A percentile compares a stretch with the other conserved stretches of the same genome.
Conservation (phyloP, 768 basidiomycete species). For the Termitomyces titanicus region DNA sequence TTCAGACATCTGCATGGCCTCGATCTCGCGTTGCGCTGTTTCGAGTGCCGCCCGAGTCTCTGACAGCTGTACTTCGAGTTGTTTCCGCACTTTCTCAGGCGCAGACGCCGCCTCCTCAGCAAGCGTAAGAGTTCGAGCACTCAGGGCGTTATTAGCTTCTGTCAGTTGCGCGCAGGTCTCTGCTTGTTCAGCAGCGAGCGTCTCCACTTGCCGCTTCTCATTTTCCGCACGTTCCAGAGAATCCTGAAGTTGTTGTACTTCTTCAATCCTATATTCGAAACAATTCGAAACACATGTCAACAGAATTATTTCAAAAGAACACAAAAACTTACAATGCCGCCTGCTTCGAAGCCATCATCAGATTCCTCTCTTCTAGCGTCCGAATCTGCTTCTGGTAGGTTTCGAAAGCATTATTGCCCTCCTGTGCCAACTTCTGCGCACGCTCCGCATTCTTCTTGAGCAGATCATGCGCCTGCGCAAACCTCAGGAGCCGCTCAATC, state of each 20-base stretch:
- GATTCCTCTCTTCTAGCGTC: slow-evolving; percentile 73
- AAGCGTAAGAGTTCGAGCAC: slow-evolving; percentile 64
- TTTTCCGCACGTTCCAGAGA: slow-evolving; percentile 53
- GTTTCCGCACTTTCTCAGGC: slow-evolving; percentile 54
- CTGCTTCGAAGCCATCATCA: slow-evolving; percentile 45
- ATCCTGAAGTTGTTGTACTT: slow-evolving; percentile 56
- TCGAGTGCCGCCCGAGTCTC: slow-evolving; percentile 61
- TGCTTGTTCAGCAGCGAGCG: slow-evolving; percentile 64
- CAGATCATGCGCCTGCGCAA: slow-evolving; percentile 86
- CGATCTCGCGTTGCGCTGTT: slow-evolving; percentile 64
- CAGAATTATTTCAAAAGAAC: slow-evolving; percentile 2
- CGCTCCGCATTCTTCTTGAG: slow-evolving; percentile 91
- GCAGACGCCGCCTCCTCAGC: slow-evolving; percentile 64
- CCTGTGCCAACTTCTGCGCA: slow-evolving; percentile 86
- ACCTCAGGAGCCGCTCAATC: slow-evolving; percentile 79
- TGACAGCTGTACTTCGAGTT: slow-evolving; percentile 61
- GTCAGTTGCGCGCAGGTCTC: slow-evolving; percentile 70
- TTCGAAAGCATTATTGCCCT: slow-evolving; percentile 74
- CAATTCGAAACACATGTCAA: slow-evolving; percentile 13
- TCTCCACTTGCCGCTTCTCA: slow-evolving; percentile 72
- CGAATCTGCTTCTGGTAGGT: slow-evolving; percentile 89
- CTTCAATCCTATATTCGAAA: slow-evolving; percentile 67
- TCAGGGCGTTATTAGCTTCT: slow-evolving; percentile 76
- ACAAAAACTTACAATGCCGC: slow-evolving; percentile 48
- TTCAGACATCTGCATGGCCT: slow-evolving; percentile 64